Base-by-base conservation (phyloP, 331 rosid genomes). In the Phaseolus coccineus region DNA sequence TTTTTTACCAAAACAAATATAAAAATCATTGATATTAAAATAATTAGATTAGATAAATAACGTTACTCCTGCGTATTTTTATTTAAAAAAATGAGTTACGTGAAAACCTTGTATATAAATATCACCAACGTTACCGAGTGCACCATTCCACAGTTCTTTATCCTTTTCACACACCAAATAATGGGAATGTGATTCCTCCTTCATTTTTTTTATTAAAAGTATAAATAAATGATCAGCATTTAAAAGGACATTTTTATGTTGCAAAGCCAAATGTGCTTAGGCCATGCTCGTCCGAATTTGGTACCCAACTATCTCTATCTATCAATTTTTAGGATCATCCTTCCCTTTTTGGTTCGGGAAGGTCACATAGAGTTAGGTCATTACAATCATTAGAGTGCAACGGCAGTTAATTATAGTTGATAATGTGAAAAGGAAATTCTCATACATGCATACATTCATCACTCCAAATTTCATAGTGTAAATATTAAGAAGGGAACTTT, bases 221-320 rank as follows among this genome's bases (percentile, higher is more conserved):
- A 64, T 47, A 37, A 46, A 35, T 57, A 48, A 56, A 33, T 72
- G 2, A 72, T 77, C 10, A 73, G 27, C 50, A n/a, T 14, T 62
- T 31, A 71, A 66, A 76, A 61, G 47, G 77, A 15, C 72, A 16
- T 57, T 58, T 56, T 25, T 75, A 76, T n/a, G 77, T 51, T 76
- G 73, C 39, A 85, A 77, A 71, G 78, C 64, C 53, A 25, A 63
- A 77, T 68, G 80, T 73, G 73, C 73, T 86, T 52, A 15, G 47
- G 52, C 39, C 65, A 35, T 80, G 83, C 68, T 62, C 79, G 52
- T 77, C 81, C 84, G 47, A 86, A 86, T 83, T 72, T 61, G 87
- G 83, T 22, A 83, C 68, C 61, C 78, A 76, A 76, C 77, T 25
- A 69, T 79, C 84, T 58, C 44, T 56, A 50, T 66, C 85, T 58